Percentiles rank a stretch among this genome's conserved stretches.
Evolutionary conservation across 441 rosid species (phyloP).

Genomic region (Erysimum pusillum): DNA sequence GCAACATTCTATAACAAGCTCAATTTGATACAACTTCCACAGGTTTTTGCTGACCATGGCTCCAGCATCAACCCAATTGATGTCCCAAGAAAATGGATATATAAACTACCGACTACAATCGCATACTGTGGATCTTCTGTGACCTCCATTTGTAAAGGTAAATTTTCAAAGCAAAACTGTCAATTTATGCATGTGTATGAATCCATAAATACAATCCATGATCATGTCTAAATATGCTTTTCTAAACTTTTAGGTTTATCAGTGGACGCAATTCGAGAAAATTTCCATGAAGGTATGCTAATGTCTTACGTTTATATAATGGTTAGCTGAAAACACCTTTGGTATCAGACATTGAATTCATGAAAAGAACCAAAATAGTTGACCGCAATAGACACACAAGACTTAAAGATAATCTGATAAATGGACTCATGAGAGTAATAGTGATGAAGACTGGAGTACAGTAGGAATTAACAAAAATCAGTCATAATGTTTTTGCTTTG

Average conservation of each 20-base stretch:
- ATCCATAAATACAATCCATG: background rate
- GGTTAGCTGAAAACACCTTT: background rate
- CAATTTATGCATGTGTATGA: background rate
- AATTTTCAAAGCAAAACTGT: background rate
- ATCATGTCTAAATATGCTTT: slow-evolving; percentile 1
- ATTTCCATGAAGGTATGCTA: slow-evolving; percentile 62
- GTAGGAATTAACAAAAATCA: background rate
- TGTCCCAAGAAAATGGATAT: slow-evolving; percentile 53
- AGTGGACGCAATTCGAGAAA: slow-evolving; percentile 55
- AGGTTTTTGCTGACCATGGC: slow-evolving; percentile 72
- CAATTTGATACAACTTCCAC: slow-evolving; percentile 20
- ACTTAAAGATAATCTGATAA: background rate
- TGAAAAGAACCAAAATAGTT: background rate
- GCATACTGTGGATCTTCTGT: slow-evolving; percentile 66
- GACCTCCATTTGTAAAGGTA: slow-evolving; percentile 55
- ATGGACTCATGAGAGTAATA: background rate
- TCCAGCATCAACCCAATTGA: slow-evolving; percentile 59
- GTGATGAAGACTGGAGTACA: background rate
- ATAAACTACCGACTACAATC: slow-evolving; percentile 54
- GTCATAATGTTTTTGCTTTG: background rate
- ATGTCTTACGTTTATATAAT: background rate
- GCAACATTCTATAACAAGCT: background rate
- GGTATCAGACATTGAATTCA: background rate
- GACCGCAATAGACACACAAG: background rate
- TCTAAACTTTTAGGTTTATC: slow-evolving; percentile 52